Base-by-base conservation (phyloP, 495 filamentous ascomycete genomes). In the Lasiosphaeriaceae sp. region DNA sequence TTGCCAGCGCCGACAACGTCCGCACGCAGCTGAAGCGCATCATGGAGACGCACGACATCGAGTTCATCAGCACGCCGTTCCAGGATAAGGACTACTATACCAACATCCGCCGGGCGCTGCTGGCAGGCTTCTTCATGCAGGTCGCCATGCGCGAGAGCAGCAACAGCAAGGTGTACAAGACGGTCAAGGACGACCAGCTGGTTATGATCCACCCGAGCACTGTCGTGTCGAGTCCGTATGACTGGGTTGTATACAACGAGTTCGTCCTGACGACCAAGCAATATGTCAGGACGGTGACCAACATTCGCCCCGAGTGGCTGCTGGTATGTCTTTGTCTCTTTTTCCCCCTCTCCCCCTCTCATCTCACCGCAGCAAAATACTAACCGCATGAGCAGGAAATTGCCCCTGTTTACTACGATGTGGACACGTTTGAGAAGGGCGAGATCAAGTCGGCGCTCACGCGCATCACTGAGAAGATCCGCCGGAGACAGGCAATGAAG, bases 41-140 rank as follows among this genome's bases (percentile, higher is more conserved):
- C 66, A 99, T 99, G 94, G 94, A 97, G 74, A 89, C 86, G 19
- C 79, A 88, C 53, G 90, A 86, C 51, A 71, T 99, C 11, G 88
- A 94, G 44, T 81, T 99, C 47, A 69, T 97, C 47, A 91, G 86
- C 56, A 96, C 90, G 0, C 83, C 88, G 1, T 97, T 96, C 74
- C 88, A 91, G 49, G 86, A 97, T 73, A 97, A 96, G 80, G 88
- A 92, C 60, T 99, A 99, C 75, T 97, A 97, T 69, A 90, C 83
- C 71, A 99, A 99, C 66, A 97, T 99, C 65, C 88, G 91, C 20
- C 86, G 90, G 16, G 94, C 94, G 11, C 79, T 99, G n/a, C 87
- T 96, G 14, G 83, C 90, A 2, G 94, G 94, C 20, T 99, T 97
- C 78, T 99, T 99, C 79, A 99, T 99, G 94, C 95, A 99, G 67